phyloP scores from a whole-genome alignment of 805 yeast species.

The Wickerhamia fluorescens region DNA sequence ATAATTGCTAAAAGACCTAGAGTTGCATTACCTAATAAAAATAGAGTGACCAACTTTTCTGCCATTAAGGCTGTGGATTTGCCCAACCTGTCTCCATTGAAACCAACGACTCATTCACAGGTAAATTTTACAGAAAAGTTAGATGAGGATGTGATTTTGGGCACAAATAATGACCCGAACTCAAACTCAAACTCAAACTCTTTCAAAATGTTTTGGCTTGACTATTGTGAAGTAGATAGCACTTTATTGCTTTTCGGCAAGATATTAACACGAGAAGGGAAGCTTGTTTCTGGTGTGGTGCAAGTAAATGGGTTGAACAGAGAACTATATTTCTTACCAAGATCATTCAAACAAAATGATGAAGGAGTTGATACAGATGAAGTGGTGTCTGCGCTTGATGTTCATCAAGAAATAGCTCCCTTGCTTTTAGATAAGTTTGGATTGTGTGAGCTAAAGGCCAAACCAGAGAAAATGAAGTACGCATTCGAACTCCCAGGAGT shows the following conservation, averaged over 20 bases:
- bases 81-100: conserved; percentile 17
- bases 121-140: conserved; percentile 28
- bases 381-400: conserved; percentile 50
- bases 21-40: conserved; percentile 31
- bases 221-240: conserved; percentile 72
- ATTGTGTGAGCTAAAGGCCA: conserved; percentile 55
- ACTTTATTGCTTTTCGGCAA: conserved; percentile 76
- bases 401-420: conserved; percentile 70
- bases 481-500: conserved; percentile 81
- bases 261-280: conserved; percentile 50
- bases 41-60: conserved; percentile 35
- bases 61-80: conserved; percentile 24
- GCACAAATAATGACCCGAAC: too few relatives aligned
- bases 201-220: conserved; percentile 83
- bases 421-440: conserved; percentile 58
- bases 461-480: conserved; percentile 68
- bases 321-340: conserved; percentile 74
- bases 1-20: conserved; percentile 47
- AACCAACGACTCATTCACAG: conserved; percentile 9
- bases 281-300: conserved; percentile 64
- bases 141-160: conserved; percentile 16
- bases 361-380: conserved; percentile 33
- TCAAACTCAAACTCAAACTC: conserved; percentile 23
- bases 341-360: conserved; percentile 33
- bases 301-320: conserved; percentile 65